Evolutionary conservation across 2,329 filamentous ascomycete species (phyloP).

Genomic region (Colletotrichum limetticola): DNA sequence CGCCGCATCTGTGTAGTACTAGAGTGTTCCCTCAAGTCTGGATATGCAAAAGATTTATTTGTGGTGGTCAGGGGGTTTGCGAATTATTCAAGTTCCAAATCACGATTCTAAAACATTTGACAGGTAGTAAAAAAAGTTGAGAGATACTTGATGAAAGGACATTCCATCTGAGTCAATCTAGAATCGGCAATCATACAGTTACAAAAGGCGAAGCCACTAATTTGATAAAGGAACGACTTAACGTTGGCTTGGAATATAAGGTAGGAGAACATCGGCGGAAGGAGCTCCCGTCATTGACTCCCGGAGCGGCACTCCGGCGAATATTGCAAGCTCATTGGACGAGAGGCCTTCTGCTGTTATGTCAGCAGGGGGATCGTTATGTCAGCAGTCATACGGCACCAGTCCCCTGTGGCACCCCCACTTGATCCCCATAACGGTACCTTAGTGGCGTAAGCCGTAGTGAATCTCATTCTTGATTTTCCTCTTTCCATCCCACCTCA

Average conservation of each 20-base stretch:
- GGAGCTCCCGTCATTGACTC: background rate
- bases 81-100: rapidly evolving
- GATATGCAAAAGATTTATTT: rapidly evolving
- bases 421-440: background rate
- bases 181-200: too few relatives aligned
- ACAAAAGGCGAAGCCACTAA: too few relatives aligned
- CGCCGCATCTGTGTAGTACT: too few relatives aligned
- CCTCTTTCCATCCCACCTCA: background rate
- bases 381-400: background rate
- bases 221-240: too few relatives aligned
- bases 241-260: rapidly evolving
- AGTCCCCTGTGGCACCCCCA: background rate
- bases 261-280: background rate
- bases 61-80: too few relatives aligned
- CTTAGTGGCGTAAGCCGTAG: background rate
- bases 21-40: too few relatives aligned
- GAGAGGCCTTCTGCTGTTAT: too few relatives aligned
- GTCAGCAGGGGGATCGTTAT: background rate
- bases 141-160: too few relatives aligned
- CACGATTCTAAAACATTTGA: too few relatives aligned
- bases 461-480: background rate
- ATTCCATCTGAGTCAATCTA: too few relatives aligned
- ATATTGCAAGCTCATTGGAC: background rate
- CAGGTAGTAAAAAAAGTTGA: too few relatives aligned
- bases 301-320: background rate